These are phyloP conservation scores for Phytophthora foliorum DNA, from an alignment of 352 stramenopile genomes.

Conservation along the genomic window DNA sequence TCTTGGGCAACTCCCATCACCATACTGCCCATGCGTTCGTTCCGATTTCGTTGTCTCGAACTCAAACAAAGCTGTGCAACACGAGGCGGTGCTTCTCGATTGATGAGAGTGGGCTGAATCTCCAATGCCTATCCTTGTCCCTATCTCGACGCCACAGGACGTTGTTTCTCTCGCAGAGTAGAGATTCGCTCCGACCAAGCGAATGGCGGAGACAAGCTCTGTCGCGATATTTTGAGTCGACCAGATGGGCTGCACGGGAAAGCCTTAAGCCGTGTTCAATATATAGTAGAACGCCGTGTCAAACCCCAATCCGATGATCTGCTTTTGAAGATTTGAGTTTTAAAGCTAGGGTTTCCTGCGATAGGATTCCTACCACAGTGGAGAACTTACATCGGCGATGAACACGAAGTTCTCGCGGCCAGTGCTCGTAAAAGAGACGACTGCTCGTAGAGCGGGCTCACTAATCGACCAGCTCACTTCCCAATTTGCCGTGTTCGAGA, in stretches of 20 bases:
- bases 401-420: neutral
- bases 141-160: constrained; percentile 23
- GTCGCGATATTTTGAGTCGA: constrained; percentile 9
- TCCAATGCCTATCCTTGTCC: constrained; percentile 2
- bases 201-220: constrained; percentile 15
- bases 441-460: neutral
- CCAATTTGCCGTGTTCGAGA: constrained; percentile 21
- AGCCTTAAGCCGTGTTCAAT: constrained; percentile 26
- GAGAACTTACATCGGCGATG: neutral
- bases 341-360: constrained; percentile 1
- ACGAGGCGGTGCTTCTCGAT: constrained; percentile 6
- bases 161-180: constrained; percentile 23
- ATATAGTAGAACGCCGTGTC: constrained; percentile 1
- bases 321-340: constrained; percentile 17
- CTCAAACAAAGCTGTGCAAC: too few species aligned
- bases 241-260: constrained; percentile 28
- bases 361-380: neutral
- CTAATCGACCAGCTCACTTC: constrained; percentile 10
- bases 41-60: too few species aligned
- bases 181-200: constrained; percentile 20
- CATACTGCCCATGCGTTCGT: too few species aligned
- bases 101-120: constrained; percentile 1
- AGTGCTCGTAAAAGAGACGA: constrained; percentile 2
- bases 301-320: constrained; percentile 18
- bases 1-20: too few species aligned